Evolutionary conservation across 2,329 filamentous ascomycete genomes (phyloP).

Genomic region (Annulohypoxylon truncatum): DNA sequence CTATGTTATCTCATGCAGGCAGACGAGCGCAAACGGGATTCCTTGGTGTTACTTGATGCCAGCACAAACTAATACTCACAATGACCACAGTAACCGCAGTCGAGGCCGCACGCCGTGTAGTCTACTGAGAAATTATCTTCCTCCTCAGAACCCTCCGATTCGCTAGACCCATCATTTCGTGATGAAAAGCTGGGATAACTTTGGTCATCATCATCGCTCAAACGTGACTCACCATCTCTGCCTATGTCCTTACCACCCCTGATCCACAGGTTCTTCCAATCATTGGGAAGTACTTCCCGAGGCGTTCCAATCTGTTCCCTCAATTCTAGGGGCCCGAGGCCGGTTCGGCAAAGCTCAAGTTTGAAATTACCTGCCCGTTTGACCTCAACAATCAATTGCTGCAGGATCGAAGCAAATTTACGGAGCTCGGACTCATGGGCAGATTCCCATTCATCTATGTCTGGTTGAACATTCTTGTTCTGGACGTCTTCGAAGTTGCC

Average conservation of each 20-base stretch:
- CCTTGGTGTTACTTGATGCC: constrained; percentile 8
- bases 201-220: constrained; percentile 30
- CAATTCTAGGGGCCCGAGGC: constrained; percentile 39
- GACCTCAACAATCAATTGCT: constrained; percentile 36
- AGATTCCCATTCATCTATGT: constrained; percentile 39
- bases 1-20: constrained; percentile 7
- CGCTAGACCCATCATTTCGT: constrained; percentile 11
- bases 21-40: constrained; percentile 10
- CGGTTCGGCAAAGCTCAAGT: constrained; percentile 39
- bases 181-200: constrained; percentile 30
- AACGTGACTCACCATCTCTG: constrained; percentile 1
- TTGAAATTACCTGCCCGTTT: constrained; percentile 40
- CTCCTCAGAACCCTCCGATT: constrained; percentile 21
- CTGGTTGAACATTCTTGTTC: constrained; percentile 19
- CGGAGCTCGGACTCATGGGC: constrained; percentile 36
- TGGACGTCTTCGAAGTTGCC: constrained; percentile 40
- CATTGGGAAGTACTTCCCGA: constrained; percentile 36
- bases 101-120: constrained; percentile 38
- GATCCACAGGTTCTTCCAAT: constrained; percentile 41
- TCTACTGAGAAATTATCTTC: constrained; percentile 31
- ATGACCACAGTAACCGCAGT: constrained; percentile 43
- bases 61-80: constrained; percentile 27
- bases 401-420: constrained; percentile 37
- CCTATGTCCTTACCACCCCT: background rate
- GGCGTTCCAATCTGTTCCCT: constrained; percentile 34